phyloP scores from a whole-genome alignment of 208 protist genomes.

The Trypanosoma boissoni region DNA sequence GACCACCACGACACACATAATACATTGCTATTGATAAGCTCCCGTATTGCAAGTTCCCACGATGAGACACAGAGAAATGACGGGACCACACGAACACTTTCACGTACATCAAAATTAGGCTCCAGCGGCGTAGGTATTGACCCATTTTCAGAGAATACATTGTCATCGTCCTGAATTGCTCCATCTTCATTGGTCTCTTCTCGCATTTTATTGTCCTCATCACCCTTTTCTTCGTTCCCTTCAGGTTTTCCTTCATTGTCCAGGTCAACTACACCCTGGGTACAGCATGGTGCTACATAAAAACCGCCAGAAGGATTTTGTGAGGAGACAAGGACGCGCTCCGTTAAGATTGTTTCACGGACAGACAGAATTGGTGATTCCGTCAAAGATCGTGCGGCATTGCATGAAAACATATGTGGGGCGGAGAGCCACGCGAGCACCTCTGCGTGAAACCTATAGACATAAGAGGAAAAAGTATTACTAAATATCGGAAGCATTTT shows the following conservation, averaged over 20 bases:
- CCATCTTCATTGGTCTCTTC: not conserved
- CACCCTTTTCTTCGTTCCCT: not conserved
- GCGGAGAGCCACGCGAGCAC: conserved; percentile 56
- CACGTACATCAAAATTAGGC: too few species aligned
- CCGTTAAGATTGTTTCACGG: conserved; percentile 16
- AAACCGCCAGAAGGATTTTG: not conserved
- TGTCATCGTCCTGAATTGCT: not conserved
- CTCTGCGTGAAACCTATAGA: conserved; percentile 34
- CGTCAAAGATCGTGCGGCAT: not conserved
- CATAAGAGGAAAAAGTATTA: conserved; percentile 45
- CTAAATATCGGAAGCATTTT: conserved; percentile 4
- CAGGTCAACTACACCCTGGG: not conserved
- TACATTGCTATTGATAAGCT: not conserved
- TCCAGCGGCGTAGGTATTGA: too few species aligned
- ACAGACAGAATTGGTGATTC: conserved; percentile 4
- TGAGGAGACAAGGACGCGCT: conserved; percentile 12
- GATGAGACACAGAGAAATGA: conserved; percentile 21
- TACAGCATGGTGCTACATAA: not conserved
- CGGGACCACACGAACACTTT: conserved; percentile 21
- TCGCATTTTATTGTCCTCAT: not conserved
- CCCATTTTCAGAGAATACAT: too few species aligned
- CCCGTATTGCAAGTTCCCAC: conserved; percentile 15
- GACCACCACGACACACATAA: conserved; percentile 38
- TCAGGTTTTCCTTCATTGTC: not conserved
- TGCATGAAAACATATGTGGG: conserved; percentile 44